Conservation (phyloP, 441 rosid genomes). For the Erysimum cheiri region DNA sequence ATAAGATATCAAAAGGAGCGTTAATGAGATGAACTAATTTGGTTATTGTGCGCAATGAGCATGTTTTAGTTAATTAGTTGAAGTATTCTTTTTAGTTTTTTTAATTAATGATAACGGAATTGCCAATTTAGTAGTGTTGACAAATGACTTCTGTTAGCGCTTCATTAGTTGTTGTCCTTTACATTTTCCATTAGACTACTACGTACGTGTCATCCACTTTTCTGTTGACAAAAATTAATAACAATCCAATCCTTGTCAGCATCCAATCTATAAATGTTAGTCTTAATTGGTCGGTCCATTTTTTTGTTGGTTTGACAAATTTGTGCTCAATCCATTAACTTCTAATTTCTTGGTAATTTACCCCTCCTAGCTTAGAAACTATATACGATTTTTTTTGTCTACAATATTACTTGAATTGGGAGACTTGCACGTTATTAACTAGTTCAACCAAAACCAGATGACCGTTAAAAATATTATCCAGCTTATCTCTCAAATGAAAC, state of each 20-base stretch:
- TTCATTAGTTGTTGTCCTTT: constrained; percentile 40
- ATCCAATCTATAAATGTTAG: constrained; percentile 17
- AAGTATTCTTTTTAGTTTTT: not conserved
- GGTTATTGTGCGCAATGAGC: not conserved
- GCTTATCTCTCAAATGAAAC: constrained; percentile 18
- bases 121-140: constrained; percentile 38
- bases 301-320: constrained; percentile 31
- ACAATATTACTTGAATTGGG: constrained; percentile 8
- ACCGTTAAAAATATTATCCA: not conserved
- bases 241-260: constrained; percentile 34
- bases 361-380: constrained; percentile 2
- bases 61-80: constrained; percentile 2
- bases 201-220: constrained; percentile 44
- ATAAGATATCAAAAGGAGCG: constrained; percentile 5
- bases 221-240: constrained; percentile 32
- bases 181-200: constrained; percentile 37
- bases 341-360: no score
- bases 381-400: not conserved
- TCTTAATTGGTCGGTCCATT: constrained; percentile 29
- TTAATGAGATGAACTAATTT: constrained; percentile 30
- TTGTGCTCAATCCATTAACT: not conserved
- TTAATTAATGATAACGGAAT: no score
- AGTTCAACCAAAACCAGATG: constrained; percentile 14
- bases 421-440: not conserved
- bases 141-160: constrained; percentile 26